Conservation (phyloP, 306 rosid species). For the Quercus engelmannii region DNA sequence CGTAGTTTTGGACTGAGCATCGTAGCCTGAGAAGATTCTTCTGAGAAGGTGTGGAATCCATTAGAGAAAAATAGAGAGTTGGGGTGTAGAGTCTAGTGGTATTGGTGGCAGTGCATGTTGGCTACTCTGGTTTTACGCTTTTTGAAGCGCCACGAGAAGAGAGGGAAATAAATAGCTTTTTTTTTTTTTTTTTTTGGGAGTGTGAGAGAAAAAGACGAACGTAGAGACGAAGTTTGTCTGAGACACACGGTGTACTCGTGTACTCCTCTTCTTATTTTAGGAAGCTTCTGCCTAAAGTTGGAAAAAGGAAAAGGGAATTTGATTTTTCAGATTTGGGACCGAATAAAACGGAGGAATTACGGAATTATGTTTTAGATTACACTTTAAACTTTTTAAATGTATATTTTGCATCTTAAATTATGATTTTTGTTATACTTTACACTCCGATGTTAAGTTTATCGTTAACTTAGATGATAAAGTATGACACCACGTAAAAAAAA, state of each 20-base stretch:
- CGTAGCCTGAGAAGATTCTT: slow-evolving; percentile 42
- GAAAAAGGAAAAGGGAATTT: too few relatives aligned
- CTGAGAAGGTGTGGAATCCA: slow-evolving; percentile 7
- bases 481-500: fast-evolving
- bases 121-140: slow-evolving; percentile 12
- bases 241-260: too few relatives aligned
- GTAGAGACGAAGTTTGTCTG: too few relatives aligned
- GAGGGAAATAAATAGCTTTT: slow-evolving; percentile 22
- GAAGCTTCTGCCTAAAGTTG: too few relatives aligned
- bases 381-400: too few relatives aligned
- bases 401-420: fast-evolving
- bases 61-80: neutral
- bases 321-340: too few relatives aligned
- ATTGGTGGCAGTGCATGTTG: neutral
- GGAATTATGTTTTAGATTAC: fast-evolving
- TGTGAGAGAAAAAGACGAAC: too few relatives aligned
- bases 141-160: slow-evolving; percentile 31
- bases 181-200: too few relatives aligned
- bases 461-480: too few relatives aligned
- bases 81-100: neutral
- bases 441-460: fast-evolving
- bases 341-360: too few relatives aligned
- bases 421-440: fast-evolving
- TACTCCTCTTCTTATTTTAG: too few relatives aligned
- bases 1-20: slow-evolving; percentile 74